Percentiles rank a stretch among this genome's conserved stretches.
Evolutionary conservation across 2,329 filamentous ascomycete species (phyloP).

Genomic region (Penicillium sp.): DNA sequence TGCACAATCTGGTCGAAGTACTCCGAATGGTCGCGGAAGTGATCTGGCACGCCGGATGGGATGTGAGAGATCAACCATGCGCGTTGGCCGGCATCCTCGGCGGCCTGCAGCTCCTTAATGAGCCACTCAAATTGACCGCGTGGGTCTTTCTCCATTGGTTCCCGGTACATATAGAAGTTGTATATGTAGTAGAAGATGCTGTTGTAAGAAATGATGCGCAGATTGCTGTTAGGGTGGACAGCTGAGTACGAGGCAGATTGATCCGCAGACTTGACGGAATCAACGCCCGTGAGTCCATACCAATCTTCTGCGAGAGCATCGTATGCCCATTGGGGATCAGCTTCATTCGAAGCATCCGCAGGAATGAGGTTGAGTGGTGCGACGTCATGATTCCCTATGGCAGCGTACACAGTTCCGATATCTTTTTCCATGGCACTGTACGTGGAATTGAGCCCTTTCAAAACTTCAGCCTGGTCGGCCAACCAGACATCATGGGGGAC

Average conservation of each 20-base stretch:
- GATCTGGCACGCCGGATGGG: slow-evolving; percentile 51
- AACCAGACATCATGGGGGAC: slow-evolving; percentile 51
- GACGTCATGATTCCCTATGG: slow-evolving; percentile 58
- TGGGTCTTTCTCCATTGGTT: slow-evolving; percentile 52
- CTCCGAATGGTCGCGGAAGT: slow-evolving; percentile 53
- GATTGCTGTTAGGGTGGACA: slow-evolving; percentile 45
- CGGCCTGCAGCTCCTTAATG: slow-evolving; percentile 52
- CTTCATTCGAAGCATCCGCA: slow-evolving; percentile 38
- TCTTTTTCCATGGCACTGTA: slow-evolving; percentile 48
- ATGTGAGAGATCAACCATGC: slow-evolving; percentile 61
- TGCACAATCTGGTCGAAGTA: slow-evolving; percentile 55
- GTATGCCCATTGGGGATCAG: slow-evolving; percentile 54
- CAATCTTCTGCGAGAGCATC: slow-evolving; percentile 49
- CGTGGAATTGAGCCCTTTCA: slow-evolving; percentile 43
- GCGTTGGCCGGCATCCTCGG: slow-evolving; percentile 52
- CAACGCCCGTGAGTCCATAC: slow-evolving; percentile 48
- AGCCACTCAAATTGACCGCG: slow-evolving; percentile 55
- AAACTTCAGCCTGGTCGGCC: slow-evolving; percentile 33
- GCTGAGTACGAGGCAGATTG: slow-evolving; percentile 53
- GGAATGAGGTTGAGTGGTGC: slow-evolving; percentile 55
- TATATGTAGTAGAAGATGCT: slow-evolving; percentile 60
- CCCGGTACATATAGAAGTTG: slow-evolving; percentile 57
- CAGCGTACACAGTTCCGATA: slow-evolving; percentile 51
- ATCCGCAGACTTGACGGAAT: slow-evolving; percentile 35
- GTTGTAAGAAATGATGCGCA: slow-evolving; percentile 60